Percentiles rank a stretch among this genome's conserved stretches.
Conservation (phyloP, 2,329 filamentous ascomycete species). For the Colletotrichum karsti region DNA sequence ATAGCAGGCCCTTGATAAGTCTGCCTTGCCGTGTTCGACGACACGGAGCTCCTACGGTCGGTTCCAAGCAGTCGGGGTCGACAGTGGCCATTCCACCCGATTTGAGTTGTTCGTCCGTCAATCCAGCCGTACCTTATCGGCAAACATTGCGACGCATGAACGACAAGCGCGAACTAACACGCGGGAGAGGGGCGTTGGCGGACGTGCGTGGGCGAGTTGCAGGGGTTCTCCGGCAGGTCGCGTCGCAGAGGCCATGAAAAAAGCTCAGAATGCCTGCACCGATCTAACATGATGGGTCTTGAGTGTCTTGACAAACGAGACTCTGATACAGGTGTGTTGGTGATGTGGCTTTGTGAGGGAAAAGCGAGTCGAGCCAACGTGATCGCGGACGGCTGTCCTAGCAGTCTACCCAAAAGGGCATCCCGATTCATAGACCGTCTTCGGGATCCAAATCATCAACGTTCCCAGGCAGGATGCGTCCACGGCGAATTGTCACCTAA, state of each 20-base stretch:
- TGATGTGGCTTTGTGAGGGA: not conserved
- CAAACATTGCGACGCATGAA: not conserved
- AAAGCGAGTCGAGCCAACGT: not conserved
- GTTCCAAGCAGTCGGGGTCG: not conserved
- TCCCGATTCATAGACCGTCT: no score
- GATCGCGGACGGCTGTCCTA: no score
- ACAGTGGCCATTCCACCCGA: not conserved
- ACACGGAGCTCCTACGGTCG: not conserved
- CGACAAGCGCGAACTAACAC: not conserved
- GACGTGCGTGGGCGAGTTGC: not conserved
- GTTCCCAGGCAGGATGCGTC: no score
- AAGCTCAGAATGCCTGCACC: constrained; percentile 7
- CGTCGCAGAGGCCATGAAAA: not conserved
- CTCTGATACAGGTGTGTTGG: not conserved
- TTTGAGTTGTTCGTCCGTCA: not conserved
- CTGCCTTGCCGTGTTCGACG: not conserved
- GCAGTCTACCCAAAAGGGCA: no score
- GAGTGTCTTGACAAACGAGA: not conserved
- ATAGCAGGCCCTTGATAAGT: not conserved
- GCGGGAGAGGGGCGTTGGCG: not conserved
- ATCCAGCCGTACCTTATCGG: not conserved
- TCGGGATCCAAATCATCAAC: no score
- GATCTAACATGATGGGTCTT: constrained; percentile 6
- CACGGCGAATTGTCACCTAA: no score
- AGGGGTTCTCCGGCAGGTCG: constrained; percentile 14